Conservation (phyloP, 2,329 filamentous ascomycete genomes). For the Graphilbum sp. region DNA sequence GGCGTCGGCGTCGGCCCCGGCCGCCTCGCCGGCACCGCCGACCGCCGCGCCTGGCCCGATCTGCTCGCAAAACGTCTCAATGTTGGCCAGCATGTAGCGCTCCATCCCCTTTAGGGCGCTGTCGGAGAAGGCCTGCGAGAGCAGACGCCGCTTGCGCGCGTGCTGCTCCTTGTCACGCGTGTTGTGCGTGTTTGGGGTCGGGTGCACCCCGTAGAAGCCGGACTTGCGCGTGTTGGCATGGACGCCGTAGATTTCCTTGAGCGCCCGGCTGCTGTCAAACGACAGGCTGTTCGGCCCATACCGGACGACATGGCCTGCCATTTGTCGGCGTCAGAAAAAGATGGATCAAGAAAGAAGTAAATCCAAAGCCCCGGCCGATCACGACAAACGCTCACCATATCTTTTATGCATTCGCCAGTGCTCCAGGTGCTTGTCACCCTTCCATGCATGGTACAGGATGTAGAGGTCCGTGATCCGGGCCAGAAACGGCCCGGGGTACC, state of each 20-base stretch:
- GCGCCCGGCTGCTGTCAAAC: slow-evolving; percentile 55
- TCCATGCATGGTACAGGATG: slow-evolving; percentile 58
- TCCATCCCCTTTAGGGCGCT: slow-evolving; percentile 52
- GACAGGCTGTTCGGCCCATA: slow-evolving; percentile 64
- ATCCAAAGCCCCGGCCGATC: too few species aligned
- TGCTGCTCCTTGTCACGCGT: slow-evolving; percentile 51
- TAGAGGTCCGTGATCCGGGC: slow-evolving; percentile 48
- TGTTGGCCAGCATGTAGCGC: slow-evolving; percentile 46
- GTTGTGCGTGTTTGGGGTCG: slow-evolving; percentile 58
- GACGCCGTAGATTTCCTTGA: slow-evolving; percentile 52
- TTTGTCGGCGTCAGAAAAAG: too few species aligned
- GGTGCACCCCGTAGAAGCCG: slow-evolving; percentile 57
- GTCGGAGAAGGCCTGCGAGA: slow-evolving; percentile 58
- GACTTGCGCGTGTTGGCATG: slow-evolving; percentile 48
- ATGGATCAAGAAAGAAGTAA: too few species aligned
- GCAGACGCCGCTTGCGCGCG: slow-evolving; percentile 52
- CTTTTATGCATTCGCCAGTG: slow-evolving; percentile 53
- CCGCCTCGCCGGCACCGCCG: slow-evolving; percentile 18
- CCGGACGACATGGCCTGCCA: slow-evolving; percentile 47
- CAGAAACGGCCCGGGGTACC: slow-evolving; percentile 47
- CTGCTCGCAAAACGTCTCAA: slow-evolving; percentile 48
- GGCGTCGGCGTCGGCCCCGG: slow-evolving; percentile 14
- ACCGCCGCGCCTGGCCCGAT: slow-evolving; percentile 28
- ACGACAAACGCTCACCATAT: slow-evolving; percentile 55
- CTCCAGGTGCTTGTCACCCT: slow-evolving; percentile 57